phyloP scores from a whole-genome alignment of 306 rosid species.

The Cyclanthera cordifolia region DNA sequence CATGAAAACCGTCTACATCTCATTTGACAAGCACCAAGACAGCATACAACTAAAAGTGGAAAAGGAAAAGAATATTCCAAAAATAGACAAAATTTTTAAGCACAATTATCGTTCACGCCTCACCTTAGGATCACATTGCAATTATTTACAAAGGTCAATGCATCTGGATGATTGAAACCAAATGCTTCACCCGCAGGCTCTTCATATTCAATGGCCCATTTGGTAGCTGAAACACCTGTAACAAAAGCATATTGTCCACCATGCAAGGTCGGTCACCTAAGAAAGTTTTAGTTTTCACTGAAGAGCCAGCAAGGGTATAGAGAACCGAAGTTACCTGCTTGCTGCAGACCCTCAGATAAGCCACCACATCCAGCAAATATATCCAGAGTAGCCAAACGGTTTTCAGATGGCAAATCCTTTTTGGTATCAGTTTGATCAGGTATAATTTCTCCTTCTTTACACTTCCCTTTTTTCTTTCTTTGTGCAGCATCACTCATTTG shows the following conservation, averaged over 20 bases:
- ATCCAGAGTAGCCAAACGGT: conserved; percentile 62
- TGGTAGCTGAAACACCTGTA: conserved; percentile 59
- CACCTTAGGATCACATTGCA: conserved; percentile 91
- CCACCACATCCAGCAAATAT: conserved; percentile 99
- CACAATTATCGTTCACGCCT: background rate
- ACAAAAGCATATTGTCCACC: conserved; percentile 12
- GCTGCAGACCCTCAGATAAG: conserved; percentile 73
- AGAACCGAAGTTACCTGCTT: conserved; percentile 37
- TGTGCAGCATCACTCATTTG: conserved; percentile 36
- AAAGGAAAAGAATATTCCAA: background rate
- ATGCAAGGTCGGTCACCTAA: background rate
- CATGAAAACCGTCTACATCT: background rate
- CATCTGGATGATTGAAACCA: conserved; percentile 66
- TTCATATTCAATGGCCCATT: conserved; percentile 99
- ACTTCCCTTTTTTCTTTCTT: conserved; percentile 83
- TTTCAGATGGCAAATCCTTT: conserved; percentile 25
- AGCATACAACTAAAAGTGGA: background rate
- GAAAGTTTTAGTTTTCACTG: background rate
- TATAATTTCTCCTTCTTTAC: conserved; percentile 57
- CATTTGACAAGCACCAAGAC: conserved; percentile 3
- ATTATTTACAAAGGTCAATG: conserved; percentile 62
- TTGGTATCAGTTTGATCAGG: conserved; percentile 36
- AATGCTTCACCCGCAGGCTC: conserved; percentile 94
- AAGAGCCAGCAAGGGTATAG: background rate
- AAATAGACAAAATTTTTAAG: background rate